A percentile compares a stretch with the other conserved stretches of the same genome.
Conservation (phyloP, 257 asterid genomes). For the Jaltomata sinuosa region DNA sequence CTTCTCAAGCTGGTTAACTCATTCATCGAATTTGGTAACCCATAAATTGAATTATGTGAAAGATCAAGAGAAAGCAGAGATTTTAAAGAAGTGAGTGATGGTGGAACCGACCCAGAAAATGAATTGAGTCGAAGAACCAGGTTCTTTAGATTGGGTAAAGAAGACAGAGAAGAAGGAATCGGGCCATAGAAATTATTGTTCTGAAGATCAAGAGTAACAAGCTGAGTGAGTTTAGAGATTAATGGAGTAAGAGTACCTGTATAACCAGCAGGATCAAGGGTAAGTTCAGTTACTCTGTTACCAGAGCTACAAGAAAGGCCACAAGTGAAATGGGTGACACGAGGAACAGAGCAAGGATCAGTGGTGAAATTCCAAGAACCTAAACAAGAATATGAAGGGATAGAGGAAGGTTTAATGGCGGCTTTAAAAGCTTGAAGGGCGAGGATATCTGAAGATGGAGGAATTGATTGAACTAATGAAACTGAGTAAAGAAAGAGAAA, state of each 20-base stretch:
- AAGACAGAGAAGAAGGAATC: conserved; percentile 44
- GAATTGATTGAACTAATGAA: conserved; percentile 25
- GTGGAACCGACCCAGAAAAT: conserved; percentile 64
- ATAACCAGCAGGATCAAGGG: conserved; percentile 84
- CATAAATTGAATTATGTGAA: conserved; percentile 51
- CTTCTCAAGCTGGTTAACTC: conserved; percentile 32
- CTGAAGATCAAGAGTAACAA: conserved; percentile 61
- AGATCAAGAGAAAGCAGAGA: conserved; percentile 56
- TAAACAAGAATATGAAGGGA: conserved; percentile 72
- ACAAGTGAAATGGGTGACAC: conserved; percentile 70
- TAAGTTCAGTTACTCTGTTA: conserved; percentile 62
- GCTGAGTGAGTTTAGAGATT: conserved; percentile 56
- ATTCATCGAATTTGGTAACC: conserved; percentile 37
- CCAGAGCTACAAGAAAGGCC: conserved; percentile 54
- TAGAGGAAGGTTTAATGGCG: conserved; percentile 43
- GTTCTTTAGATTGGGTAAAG: conserved; percentile 35
- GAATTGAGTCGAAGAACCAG: conserved; percentile 66
- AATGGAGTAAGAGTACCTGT: conserved; percentile 56
- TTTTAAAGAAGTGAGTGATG: conserved; percentile 31
- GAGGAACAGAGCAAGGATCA: conserved; percentile 80
- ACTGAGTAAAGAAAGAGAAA: conserved; percentile 1
- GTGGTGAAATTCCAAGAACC: conserved; percentile 81
- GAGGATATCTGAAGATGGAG: conserved; percentile 36
- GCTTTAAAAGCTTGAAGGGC: conserved; percentile 76
- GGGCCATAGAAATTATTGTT: conserved; percentile 60